Evolutionary conservation across 1,139 yeast genomes (phyloP), one percentile per base, ranked within the genome.

Genomic region (Arxiozyma telluris): DNA sequence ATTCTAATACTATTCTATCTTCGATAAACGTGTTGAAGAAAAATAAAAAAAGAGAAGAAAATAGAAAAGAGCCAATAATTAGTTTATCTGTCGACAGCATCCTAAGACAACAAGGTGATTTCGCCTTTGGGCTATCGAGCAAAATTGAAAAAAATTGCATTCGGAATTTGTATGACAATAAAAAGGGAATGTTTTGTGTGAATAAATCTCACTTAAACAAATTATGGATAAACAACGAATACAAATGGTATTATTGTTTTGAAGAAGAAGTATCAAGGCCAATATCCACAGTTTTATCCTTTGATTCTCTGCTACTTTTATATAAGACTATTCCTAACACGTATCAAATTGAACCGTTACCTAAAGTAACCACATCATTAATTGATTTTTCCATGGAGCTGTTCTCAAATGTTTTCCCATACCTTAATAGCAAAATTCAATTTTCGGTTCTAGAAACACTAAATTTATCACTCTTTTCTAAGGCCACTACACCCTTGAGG

Each of bases 371-470:
- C 1, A 82, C 84, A 0, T 76, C 88, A 27, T 75, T 87, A 15
- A 79, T 89, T 23, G 96, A 93, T 68, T 69, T 80, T 1, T 84
- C 96, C 0, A 83, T 93, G 62, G 90, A 85, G 57, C 74, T 90
- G 5, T 87, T 90, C 63, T 83, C 87, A 12, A 65, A 78, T 9
- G 76, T 86, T 0, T 86, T 93, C 60, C 89, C 96, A 0, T 75
- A 77, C 57, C 78, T 93, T 61, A 81, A 91, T n/a, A 70, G 81
- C 11, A 87, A 89, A 58, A 86, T 93, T 54, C 97, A 93, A 64
- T 84, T 86, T 55, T 89, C 97, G 1, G 76, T 93, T 42, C 70
- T 93, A 49, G 98, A 91, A 60, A 90, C 85, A 57, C 72, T 93
- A 58, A 77, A 91, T 60, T 74, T 83, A 3, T 79, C 84, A 8